Percentiles rank a stretch among this genome's conserved stretches.
Evolutionary conservation across 306 rosid genomes (phyloP).

Genomic region (Casuarina cunninghamiana): DNA sequence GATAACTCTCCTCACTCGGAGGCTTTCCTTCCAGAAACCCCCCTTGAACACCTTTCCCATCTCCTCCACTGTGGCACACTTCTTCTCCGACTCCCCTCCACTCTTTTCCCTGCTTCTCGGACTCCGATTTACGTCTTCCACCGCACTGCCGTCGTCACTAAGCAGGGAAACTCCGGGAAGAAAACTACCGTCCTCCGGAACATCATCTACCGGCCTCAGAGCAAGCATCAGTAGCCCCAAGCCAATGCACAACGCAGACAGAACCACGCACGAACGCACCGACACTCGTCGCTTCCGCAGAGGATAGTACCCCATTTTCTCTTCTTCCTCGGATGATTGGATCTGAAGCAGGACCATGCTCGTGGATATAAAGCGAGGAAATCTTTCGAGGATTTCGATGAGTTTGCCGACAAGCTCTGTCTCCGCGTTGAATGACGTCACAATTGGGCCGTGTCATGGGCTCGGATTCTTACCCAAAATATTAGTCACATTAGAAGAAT

Average conservation of each 20-base stretch:
- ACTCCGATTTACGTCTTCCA: neutral
- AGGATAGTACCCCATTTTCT: constrained; percentile 40
- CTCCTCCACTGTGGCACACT: constrained; percentile 82
- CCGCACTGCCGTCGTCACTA: constrained; percentile 9
- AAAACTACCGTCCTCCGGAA: constrained; percentile 41
- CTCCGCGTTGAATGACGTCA: neutral
- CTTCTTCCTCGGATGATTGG: constrained; percentile 1
- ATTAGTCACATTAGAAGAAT: too few relatives aligned
- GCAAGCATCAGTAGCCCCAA: constrained; percentile 54
- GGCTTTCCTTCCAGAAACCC: constrained; percentile 46
- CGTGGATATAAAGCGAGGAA: neutral
- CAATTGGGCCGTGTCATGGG: neutral
- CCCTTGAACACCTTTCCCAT: constrained; percentile 66
- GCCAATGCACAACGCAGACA: constrained; percentile 46
- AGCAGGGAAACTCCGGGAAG: constrained; percentile 25
- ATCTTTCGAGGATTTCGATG: neutral
- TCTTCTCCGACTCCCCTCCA: neutral
- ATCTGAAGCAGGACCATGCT: constrained; percentile 5
- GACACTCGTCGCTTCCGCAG: constrained; percentile 49
- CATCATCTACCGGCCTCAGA: constrained; percentile 65
- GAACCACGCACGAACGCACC: constrained; percentile 41
- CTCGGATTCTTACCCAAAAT: too few relatives aligned
- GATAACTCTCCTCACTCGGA: constrained; percentile 63
- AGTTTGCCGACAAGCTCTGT: neutral
- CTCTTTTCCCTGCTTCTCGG: neutral